Percentiles rank a stretch among this genome's conserved stretches.
Evolutionary conservation across 495 filamentous ascomycete species (phyloP).

Genomic region (Podospora appendiculata): DNA sequence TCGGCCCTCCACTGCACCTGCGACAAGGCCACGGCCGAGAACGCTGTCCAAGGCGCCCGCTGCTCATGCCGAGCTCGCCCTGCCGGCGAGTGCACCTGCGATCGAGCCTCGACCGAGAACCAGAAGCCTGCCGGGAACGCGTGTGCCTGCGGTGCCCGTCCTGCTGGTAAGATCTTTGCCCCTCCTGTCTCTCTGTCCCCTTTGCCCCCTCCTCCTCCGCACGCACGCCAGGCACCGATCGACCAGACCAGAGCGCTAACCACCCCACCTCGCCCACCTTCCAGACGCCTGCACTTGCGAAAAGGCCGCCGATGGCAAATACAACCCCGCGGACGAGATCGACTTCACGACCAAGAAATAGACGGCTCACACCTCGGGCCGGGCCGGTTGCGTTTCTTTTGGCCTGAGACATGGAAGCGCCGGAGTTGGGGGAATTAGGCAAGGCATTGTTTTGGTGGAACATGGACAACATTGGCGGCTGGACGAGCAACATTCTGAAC

Average conservation of each 20-base stretch:
- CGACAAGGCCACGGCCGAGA: constrained; percentile 70
- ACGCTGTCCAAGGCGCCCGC: constrained; percentile 59
- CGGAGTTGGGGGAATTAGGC: not conserved
- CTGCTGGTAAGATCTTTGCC: constrained; percentile 44
- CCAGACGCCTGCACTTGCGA: constrained; percentile 78
- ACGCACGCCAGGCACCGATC: no score
- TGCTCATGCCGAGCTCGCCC: constrained; percentile 78
- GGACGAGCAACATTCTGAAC: constrained; percentile 2
- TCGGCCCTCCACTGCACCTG: constrained; percentile 81
- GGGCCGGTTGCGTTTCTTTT: not conserved
- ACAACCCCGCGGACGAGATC: constrained; percentile 50
- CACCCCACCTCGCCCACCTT: not conserved
- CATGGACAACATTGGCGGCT: not conserved
- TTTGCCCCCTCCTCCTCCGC: not conserved
- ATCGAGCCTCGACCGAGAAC: constrained; percentile 69
- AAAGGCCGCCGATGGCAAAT: constrained; percentile 51
- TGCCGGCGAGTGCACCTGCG: constrained; percentile 76
- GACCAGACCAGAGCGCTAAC: not conserved
- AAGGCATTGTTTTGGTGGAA: not conserved
- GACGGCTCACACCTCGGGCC: no score
- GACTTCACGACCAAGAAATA: constrained; percentile 65
- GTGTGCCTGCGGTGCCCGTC: constrained; percentile 73
- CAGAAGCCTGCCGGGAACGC: constrained; percentile 37
- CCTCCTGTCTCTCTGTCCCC: not conserved
- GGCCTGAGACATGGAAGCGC: not conserved